Evolutionary conservation across 1,284 basidiomycete species (phyloP), one percentile per base, ranked within the genome.

Genomic region (Cutaneotrichosporon sp.): DNA sequence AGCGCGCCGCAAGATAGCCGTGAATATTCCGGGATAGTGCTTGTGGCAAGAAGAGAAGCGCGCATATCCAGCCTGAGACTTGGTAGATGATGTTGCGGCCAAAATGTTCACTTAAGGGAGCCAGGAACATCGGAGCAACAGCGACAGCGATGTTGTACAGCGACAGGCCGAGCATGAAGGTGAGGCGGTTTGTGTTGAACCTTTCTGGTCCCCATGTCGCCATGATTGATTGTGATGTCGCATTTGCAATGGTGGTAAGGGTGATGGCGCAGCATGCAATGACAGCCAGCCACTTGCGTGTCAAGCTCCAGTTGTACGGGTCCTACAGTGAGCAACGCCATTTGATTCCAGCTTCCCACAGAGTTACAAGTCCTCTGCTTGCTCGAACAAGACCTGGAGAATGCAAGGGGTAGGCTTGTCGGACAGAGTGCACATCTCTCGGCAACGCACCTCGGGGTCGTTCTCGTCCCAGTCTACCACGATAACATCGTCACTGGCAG

Each of bases 31-130:
- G 63, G 0, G 68, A 62, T 7, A 68, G 54, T 0, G 66, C 62
- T 52, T 71, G 68, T 0, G 74, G 73, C 2, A 75, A 45, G 59
- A 70, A 75, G 3, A 75, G 57, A 6, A 75, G n/a, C 3, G 61
- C 55, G 44, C 22, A 39, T 14, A 68, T 39, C 11, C 68, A 35
- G 1, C 63, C 61, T 0, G 68, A 65, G 19, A 68, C 54, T 44
- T 71, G 70, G 49, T 67, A 70, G 19, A 71, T 67, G 37, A 55
- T 31, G 46, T 69, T 71, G 14, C 70, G 49, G 3, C 70, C 70
- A 31, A 65, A 54, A 63, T 64, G 61, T 49, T 74, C 72, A 35
- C 66, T 68, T 9, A 70, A 33, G 1, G 72, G 72, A 1, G 72
- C 72, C 19, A 74, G 59, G 2, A 64, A 55, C 42, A 74, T 46